Base-by-base conservation (phyloP, 1,139 yeast species). In the Candida freyschussii region DNA sequence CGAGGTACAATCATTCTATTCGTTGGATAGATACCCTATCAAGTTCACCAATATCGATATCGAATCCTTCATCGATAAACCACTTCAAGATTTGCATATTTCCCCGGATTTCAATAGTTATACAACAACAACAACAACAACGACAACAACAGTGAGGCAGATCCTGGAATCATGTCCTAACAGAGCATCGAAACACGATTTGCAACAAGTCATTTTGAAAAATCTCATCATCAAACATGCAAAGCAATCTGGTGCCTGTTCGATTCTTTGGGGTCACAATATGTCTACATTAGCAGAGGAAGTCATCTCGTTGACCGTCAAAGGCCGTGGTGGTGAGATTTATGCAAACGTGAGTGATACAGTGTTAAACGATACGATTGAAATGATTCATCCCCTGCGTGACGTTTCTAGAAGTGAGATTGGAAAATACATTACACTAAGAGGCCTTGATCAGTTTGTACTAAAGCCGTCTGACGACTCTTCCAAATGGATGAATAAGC, bases 201-300 rank as follows among this genome's bases (percentile, higher is more conserved):
- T 84, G 17, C 43, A 65, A 13, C 59, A 65, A 5, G 57, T 78
- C 2, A 62, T 84, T 3, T 61, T 64, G 24, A 66, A 67, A 12
- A 72, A 69, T 29, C 50, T 80, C 3, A 57, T 80, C 4, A 52
- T 68, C 26, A 57, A 63, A 25, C 61, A 69, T 14, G 84, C 89
- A 0, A 48, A 49, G 12, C 55, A 60, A 12, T 59, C 65, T 20
- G 55, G 59, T 0, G 74, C 79, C 40, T 65, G 70, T 13, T 72
- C 83, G 5, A 63, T 87, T 1, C 41, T 86, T 3, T 78, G 75
- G 60, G 86, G 93, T 1, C 84, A 82, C 51, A 76, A 85, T 13
- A 84, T 85, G 89, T 83, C 95, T 1, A 69, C 79, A 33, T 55
- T 89, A 12, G 95, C 97, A 2, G 86, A 82, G 47, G 78, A 78